Evolutionary conservation across 1,284 basidiomycete species (phyloP), one percentile per base, ranked within the genome.

Genomic region (Schizophyllum amplum): DNA sequence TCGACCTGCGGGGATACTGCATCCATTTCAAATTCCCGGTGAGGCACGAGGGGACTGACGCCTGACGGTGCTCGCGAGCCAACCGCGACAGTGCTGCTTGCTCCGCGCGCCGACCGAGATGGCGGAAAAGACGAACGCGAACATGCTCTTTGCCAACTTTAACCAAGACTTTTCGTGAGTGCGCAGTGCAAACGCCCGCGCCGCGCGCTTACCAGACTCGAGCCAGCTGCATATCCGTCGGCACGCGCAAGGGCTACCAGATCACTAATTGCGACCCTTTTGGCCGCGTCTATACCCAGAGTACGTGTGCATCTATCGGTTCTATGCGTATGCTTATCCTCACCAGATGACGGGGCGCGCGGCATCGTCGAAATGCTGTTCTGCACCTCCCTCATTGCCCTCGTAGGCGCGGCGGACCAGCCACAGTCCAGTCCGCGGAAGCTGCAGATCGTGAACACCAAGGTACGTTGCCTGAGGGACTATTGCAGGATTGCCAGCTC

Each of bases 281-380:
- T 69, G 96, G 95, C 48, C 81, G 92, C 63, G 94, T 99, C 5
- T 96, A 96, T 68, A 93, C 92, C 15, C 91, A 91, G 83, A 90
- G 93, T 93, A 68, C 71, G 88, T 81, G 23, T 52, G 24, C 53
- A 54, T 23, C 26, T 20, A 22, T 22, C 13, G 9, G n/a, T 55
- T 13, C 55, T 3, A 9, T 13, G 33, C 17, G 4, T 3, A 42
- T 3, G 33, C 33, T 42, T 20, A 54, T 24, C 20, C 33, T 2
- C 21, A 33, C 25, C 59, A 90, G 94, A 90, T 66, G 93, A 97
- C 62, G 94, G 94, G 2, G 92, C 96, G 0, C 85, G 90, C 15
- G 94, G 93, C 24, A 95, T 97, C 60, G 95, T 98, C 11, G 96
- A 99, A 73, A 99, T 99, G 96, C 80, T 99, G 59, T 99, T 99